Evolutionary conservation across 495 filamentous ascomycete genomes (phyloP), one percentile per base, ranked within the genome.

Genomic region (Pseudevernia furfuracea): DNA sequence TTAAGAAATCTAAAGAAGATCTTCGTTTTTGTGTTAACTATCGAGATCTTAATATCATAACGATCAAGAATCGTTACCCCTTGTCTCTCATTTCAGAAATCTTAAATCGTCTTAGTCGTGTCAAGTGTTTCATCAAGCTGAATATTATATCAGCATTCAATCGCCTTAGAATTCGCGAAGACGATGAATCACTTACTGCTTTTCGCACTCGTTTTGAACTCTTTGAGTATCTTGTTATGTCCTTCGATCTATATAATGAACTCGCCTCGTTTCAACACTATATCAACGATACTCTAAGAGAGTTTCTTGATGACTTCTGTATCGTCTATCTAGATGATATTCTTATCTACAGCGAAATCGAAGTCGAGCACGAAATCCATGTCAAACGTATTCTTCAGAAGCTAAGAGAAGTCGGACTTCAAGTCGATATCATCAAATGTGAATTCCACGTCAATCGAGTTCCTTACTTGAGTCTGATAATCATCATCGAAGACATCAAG

Each of bases 51-150:
- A 84, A 84, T 61, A 58, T 34, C 0, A 58, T 81, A 0, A 83
- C 73, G 0, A 68, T 66, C 1, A 80, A 79, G 62, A 73, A 84
- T 48, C 36, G 67, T 1, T 79, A 80, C 55, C 73, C 75, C 1
- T 30, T 82, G 0, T 77, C 76, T 0, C 48, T 80, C 15, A 79
- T 82, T 32, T 49, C 75, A 21, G 72, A 84, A 58, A 70, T 72
- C 0, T 56, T 82, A 12, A 36, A 68, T 12, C 36, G 66, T 0
- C 32, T 82, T 3, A 36, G 23, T 0, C 63, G 65, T 32, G 70
- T 71, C 0, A 74, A 69, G 38, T 66, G 71, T 17, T 23, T 77
- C 61, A 83, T 68, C 0, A 81, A 81, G 65, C 53, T 83, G 0
- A 73, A 83, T 63, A 72, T 81, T 15, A 62, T 62, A 1, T 32